Evolutionary conservation across 768 basidiomycete genomes (phyloP), one percentile per base, ranked within the genome.

Genomic region (Pisolithus tinctorius): DNA sequence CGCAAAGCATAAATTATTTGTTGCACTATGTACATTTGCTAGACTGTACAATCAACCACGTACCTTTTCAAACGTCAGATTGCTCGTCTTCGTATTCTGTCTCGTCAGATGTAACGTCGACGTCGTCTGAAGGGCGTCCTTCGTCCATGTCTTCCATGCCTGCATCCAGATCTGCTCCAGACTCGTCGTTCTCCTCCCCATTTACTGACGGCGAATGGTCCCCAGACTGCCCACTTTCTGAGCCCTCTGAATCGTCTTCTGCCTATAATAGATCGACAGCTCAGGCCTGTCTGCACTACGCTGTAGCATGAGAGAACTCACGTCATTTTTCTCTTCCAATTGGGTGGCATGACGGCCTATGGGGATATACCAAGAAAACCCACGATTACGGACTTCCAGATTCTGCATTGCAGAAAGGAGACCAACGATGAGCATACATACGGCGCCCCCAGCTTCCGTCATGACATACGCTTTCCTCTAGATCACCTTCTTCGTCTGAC

Each of bases 241-340:
- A 60, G 1, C 57, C 66, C 5, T 69, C 66, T 0, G 68, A 66
- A 58, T 67, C 70, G 47, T 67, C 67, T 17, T 66, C 67, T n/a
- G 64, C 70, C 72, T 71, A 43, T 38, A 40, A 14, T 34, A 34
- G 34, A 34, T 31, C 34, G 4, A 43, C 25, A 23, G 17, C 4
- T 27, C 23, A 16, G 7, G 20, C 20, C 9, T 45, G 30, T n/a
- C 25, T 11, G 14, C 43, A 29, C 44, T 27, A 26, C 14, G 7
- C 16, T 39, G 17, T 25, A 34, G 14, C 9, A 45, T 16, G n/a
- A 41, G 45, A 29, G 37, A 16, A 49, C 75, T 49, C 52, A 88
- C 88, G 62, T 91, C 88, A 62, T 88, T 89, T 71, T 88, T 89
- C 67, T 91, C 88, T 61, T 91, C 88, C 55, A 82, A 78, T 58